Evolutionary conservation across 768 basidiomycete genomes (phyloP).

Genomic region (Leucocoprinus birnbaumii): DNA sequence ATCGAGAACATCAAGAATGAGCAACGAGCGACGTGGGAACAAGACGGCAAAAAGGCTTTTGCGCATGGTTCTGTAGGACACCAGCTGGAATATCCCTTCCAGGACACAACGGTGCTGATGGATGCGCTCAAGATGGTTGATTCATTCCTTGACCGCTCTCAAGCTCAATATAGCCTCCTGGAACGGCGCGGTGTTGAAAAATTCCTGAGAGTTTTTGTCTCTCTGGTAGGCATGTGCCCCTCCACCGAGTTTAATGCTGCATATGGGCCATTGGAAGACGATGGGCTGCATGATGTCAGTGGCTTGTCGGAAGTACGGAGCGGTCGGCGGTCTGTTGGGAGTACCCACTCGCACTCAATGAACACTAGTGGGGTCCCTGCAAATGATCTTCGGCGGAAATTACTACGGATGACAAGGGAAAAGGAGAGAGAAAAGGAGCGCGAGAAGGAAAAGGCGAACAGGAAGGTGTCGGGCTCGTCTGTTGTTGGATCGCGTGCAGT

Average conservation of each 20-base stretch:
- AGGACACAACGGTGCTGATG: constrained; percentile 76
- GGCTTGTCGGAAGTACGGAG: constrained; percentile 32
- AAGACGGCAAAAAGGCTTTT: constrained; percentile 34
- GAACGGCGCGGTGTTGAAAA: constrained; percentile 84
- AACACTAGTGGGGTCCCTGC: constrained; percentile 49
- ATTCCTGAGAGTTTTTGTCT: constrained; percentile 83
- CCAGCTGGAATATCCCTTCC: constrained; percentile 79
- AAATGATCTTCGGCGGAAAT: constrained; percentile 73
- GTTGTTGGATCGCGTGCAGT: constrained; percentile 39
- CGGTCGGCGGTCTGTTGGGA: constrained; percentile 46
- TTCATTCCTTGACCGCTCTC: constrained; percentile 87
- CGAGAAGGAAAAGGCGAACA: constrained; percentile 18
- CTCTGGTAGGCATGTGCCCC: constrained; percentile 71
- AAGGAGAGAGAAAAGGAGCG: constrained; percentile 32
- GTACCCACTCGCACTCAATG: constrained; percentile 33
- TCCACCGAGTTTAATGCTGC: constrained; percentile 64
- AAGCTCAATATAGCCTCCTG: constrained; percentile 64
- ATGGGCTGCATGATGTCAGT: constrained; percentile 27
- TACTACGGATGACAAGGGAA: constrained; percentile 75
- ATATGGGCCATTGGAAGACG: constrained; percentile 55
- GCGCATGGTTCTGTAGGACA: constrained; percentile 48
- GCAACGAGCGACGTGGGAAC: constrained; percentile 43
- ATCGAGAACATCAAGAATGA: constrained; percentile 67
- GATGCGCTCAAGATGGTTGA: constrained; percentile 90
- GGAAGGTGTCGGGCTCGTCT: constrained; percentile 26